These are phyloP conservation scores for Trichoderma atroviride DNA, from an alignment of 2,329 filamentous ascomycete genomes.

Conservation along the genomic window DNA sequence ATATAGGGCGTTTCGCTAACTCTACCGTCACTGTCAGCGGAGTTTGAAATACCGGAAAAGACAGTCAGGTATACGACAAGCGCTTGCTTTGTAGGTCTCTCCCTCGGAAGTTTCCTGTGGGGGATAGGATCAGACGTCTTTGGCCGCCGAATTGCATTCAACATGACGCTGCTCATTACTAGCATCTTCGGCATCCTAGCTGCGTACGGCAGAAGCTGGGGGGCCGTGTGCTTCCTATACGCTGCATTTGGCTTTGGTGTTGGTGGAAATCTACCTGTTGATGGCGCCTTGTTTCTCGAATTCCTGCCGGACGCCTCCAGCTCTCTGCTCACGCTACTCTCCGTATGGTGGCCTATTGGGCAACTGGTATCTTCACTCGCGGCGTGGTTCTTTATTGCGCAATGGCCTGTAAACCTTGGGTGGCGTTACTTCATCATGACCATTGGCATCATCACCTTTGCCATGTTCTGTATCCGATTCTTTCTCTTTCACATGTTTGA, in stretches of 20 bases:
- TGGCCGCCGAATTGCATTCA: slow-evolving; percentile 80
- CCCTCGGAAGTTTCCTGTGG: slow-evolving; percentile 78
- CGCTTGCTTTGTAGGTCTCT: slow-evolving; percentile 74
- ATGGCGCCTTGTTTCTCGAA: slow-evolving; percentile 81
- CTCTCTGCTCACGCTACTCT: slow-evolving; percentile 75
- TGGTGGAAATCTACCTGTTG: slow-evolving; percentile 76
- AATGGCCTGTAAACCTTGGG: slow-evolving; percentile 68
- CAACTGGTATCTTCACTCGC: slow-evolving; percentile 72
- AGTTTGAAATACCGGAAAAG: slow-evolving; percentile 72
- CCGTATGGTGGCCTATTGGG: slow-evolving; percentile 84
- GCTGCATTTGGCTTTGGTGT: slow-evolving; percentile 68
- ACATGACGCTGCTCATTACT: slow-evolving; percentile 74
- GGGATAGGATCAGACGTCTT: slow-evolving; percentile 77
- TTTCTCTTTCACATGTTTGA: slow-evolving; percentile 81
- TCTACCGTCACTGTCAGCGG: slow-evolving; percentile 71
- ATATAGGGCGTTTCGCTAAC: slow-evolving; percentile 72
- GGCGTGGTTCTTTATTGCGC: slow-evolving; percentile 76
- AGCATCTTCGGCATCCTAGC: slow-evolving; percentile 73
- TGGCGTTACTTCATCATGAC: slow-evolving; percentile 76
- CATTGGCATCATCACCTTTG: slow-evolving; percentile 71
- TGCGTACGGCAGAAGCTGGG: slow-evolving; percentile 70
- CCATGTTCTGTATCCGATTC: slow-evolving; percentile 78
- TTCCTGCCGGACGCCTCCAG: slow-evolving; percentile 77
- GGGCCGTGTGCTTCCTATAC: slow-evolving; percentile 61
- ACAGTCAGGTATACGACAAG: slow-evolving; percentile 80